Conservation (phyloP, 176 grass and related monocot genomes). For the Carex littledalei region DNA sequence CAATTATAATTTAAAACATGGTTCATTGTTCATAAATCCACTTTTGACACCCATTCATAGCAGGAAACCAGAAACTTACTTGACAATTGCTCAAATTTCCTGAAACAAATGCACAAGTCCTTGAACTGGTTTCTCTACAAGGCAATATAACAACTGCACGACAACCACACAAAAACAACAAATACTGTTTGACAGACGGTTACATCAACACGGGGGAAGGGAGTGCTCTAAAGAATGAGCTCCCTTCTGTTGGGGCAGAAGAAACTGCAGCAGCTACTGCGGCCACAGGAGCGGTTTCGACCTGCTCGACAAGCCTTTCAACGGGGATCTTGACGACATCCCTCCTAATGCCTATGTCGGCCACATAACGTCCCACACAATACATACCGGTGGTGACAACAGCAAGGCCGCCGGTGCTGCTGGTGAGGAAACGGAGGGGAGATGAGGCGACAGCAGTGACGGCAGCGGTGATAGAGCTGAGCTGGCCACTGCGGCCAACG, state of each 20-base stretch:
- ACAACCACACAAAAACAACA: background rate
- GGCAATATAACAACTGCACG: background rate
- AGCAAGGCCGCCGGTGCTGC: conserved; percentile 21
- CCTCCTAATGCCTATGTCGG: conserved; percentile 49
- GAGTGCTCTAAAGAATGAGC: background rate
- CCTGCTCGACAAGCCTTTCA: conserved; percentile 39
- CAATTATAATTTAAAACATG: background rate
- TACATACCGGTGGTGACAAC: conserved; percentile 41
- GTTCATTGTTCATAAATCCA: background rate
- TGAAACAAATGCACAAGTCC: background rate
- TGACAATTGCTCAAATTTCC: background rate
- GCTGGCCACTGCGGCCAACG: conserved; percentile 74
- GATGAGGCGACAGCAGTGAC: conserved; percentile 45
- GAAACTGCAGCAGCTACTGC: background rate
- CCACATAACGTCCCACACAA: conserved; percentile 44
- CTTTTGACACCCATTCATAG: background rate
- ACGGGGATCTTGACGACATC: conserved; percentile 54
- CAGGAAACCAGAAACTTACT: background rate
- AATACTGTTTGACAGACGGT: background rate
- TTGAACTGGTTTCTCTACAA: background rate
- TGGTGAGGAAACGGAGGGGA: conserved; percentile 44
- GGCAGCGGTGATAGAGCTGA: conserved; percentile 49
- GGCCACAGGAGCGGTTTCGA: background rate
- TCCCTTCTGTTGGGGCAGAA: background rate
- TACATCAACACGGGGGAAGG: background rate